These are phyloP conservation scores for Sphaerobolus stellatus DNA, from an alignment of 1,284 basidiomycete genomes.

Conservation along the genomic window DNA sequence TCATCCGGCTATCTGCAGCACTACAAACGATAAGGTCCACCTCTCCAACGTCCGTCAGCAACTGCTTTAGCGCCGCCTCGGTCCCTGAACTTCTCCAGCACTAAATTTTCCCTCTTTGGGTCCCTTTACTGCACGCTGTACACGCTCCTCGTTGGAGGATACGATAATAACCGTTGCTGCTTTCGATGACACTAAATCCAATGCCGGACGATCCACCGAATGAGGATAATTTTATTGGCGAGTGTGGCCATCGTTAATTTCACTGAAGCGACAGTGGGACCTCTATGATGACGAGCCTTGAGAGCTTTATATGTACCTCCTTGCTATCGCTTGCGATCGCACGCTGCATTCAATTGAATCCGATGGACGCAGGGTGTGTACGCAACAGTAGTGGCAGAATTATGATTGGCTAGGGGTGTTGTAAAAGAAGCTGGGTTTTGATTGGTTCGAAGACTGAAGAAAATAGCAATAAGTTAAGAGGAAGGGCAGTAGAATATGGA, in stretches of 20 bases:
- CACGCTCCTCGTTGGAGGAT: background rate
- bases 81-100: conserved; percentile 11
- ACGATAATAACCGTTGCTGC: background rate
- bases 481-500: too few relatives aligned
- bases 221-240: conserved; percentile 8
- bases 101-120: background rate
- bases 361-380: too few relatives aligned
- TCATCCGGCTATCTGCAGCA: conserved; percentile 11
- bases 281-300: too few relatives aligned
- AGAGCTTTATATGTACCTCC: too few relatives aligned
- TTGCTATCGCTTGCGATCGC: too few relatives aligned
- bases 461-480: too few relatives aligned
- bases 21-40: conserved; percentile 22
- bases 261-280: background rate
- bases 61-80: conserved; percentile 10
- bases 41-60: conserved; percentile 17
- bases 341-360: too few relatives aligned
- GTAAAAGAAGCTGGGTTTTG: too few relatives aligned
- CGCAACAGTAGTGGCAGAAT: too few relatives aligned
- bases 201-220: background rate
- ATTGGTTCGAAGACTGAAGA: too few relatives aligned
- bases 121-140: background rate
- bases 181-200: conserved; percentile 12
- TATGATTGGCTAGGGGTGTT: too few relatives aligned
- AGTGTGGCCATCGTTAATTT: conserved; percentile 14